Evolutionary conservation across 1,284 basidiomycete genomes (phyloP).

Genomic region (Schizophyllum commune): DNA sequence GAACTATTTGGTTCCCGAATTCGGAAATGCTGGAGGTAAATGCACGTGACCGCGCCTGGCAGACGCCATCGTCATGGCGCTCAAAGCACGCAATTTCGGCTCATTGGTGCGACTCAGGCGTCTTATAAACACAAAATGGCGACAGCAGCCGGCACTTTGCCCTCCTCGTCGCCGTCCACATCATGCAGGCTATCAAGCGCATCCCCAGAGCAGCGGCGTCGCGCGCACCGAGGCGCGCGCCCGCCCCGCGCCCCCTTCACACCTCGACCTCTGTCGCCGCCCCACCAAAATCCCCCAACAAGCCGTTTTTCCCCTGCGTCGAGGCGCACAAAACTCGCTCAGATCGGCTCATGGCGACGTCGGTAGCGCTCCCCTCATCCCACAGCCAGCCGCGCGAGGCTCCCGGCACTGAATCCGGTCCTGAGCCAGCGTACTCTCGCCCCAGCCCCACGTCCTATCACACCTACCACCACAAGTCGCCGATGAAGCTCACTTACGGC

Average conservation of each 20-base stretch:
- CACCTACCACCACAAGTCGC: constrained; percentile 51
- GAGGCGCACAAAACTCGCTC: constrained; percentile 14
- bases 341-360: constrained; percentile 9
- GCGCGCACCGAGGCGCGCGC: not conserved
- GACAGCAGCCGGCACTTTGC: not conserved
- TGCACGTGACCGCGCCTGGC: not conserved
- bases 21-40: not conserved
- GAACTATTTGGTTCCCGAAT: not conserved
- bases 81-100: not conserved
- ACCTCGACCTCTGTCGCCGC: not conserved
- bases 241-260: not conserved
- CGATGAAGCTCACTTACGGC: constrained; percentile 73
- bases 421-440: constrained; percentile 72
- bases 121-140: not conserved
- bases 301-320: constrained; percentile 13
- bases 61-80: not conserved
- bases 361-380: constrained; percentile 3
- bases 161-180: not conserved
- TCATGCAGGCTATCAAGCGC: not conserved
- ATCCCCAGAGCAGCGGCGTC: not conserved
- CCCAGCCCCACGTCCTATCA: constrained; percentile 65
- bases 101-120: not conserved
- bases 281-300: not conserved
- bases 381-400: constrained; percentile 2
- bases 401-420: constrained; percentile 38